Base-by-base conservation (phyloP, 148 eudicot genomes). In the Vaccinium macrocarpon region DNA sequence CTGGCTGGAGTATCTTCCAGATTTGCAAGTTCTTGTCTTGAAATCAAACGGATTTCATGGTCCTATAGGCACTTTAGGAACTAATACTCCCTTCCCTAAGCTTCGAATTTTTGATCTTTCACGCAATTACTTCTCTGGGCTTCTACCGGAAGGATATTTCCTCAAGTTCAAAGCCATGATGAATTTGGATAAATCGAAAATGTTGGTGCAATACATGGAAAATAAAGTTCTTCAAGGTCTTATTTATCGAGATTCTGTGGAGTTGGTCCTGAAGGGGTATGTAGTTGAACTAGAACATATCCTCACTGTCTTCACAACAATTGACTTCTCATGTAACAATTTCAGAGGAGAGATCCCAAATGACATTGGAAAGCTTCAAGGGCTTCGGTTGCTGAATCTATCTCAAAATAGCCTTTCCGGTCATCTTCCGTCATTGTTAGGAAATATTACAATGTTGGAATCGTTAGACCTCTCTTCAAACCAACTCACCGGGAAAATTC, bases 101-200 rank as follows among this genome's bases (percentile, higher is more conserved):
- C 90, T 91, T 64, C 96, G 89, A 72, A 91, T 93, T 14, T 11
- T 90, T 1, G 95, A 93, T 68, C 81, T 93, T 11, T 88, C 93
- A 27, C 84, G 73, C 46, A 93, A 93, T 81, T 78, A 70, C 29
- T 91, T 93, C 61, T 57, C 7, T 12, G 90, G 91, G 9, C 15
- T 49, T 4, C 49, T 91, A 32, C 80, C 84, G 1, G 3, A 12
- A 3, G 19, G 19, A 9, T 76, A 56, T 35, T 68, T 91, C n/a
- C 5, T 3, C 13, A 82, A 70, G 1, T 87, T 83, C 82, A 82
- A 0, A 55, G 82, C 88, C 4, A 87, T 87, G 90, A 81, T 53
- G 32, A 25, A 50, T 2, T 0, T 64, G 75, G 3, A 32, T 19
- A 9, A 71, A 82, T 16, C 18, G 18, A 50, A 0, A 0, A 66